Base-by-base conservation (phyloP, 2,329 filamentous ascomycete species). In the Penicillium palitans region DNA sequence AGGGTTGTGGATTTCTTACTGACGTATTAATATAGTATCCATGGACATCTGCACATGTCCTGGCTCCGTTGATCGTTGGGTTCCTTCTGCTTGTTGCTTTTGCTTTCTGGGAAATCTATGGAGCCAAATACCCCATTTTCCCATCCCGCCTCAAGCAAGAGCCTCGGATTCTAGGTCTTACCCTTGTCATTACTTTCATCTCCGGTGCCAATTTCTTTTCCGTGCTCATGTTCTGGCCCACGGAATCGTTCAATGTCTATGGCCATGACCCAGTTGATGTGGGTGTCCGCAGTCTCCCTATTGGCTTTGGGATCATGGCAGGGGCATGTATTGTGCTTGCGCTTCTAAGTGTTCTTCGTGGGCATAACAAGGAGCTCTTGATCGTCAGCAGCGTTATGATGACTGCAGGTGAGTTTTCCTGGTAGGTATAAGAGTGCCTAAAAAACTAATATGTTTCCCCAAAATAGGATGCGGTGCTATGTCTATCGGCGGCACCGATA, bases 231-330 rank as follows among this genome's bases (percentile, higher is more conserved):
- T 85, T 88, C 69, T 88, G 85, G 85, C 84, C 84, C 6, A 86
- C 84, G 0, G 82, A 88, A 70, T 81, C 83, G 1, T 87, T 84
- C 74, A 87, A 87, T 62, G 81, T 87, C 10, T 88, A 87, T 67
- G 84, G 84, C 7, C 84, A 89, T 62, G 84, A 88, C 61, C 85
- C 86, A 0, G 71, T 87, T 19, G 80, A 79, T 24, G 82, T 89
- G 54, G 87, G 87, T n/a, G 74, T 90, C 58, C 82, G 87, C 57
- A 84, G 84, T 41, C 72, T 90, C 6, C 87, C 87, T 1, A 81
- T 89, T 61, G 86, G 84, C 2, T 85, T 89, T 60, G 81, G 81
- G 25, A 87, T 89, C 66, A 78, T 89, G 35, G 74, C 73, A 35
- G 87, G 87, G 13, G 86, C 86, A 25, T 81, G 81, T 54, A 77